phyloP scores from a whole-genome alignment of 2,329 filamentous ascomycete species.

The Colletotrichum sp. region DNA sequence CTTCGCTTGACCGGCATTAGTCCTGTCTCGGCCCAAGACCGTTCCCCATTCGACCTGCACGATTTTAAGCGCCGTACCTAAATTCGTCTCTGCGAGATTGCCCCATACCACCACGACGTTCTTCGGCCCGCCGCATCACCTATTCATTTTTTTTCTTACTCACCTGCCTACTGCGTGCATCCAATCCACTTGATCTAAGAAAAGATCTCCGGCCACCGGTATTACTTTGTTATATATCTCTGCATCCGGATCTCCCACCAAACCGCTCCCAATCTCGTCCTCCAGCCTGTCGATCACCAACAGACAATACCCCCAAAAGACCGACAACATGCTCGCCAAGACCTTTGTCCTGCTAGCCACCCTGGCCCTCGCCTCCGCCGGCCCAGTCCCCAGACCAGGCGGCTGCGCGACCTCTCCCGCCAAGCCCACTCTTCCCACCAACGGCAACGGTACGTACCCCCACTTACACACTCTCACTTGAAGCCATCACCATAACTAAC shows the following conservation, averaged over 20 bases:
- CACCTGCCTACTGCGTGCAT: not conserved
- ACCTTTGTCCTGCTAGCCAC: slow-evolving; percentile 36
- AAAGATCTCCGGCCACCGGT: slow-evolving; percentile 3
- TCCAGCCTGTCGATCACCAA: not conserved
- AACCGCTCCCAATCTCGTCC: not conserved
- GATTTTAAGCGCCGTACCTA: slow-evolving; percentile 21
- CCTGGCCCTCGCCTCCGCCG: slow-evolving; percentile 35
- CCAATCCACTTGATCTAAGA: slow-evolving; percentile 14
- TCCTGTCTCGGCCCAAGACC: slow-evolving; percentile 5
- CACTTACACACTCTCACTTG: slow-evolving; percentile 5
- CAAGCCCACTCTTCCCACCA: slow-evolving; percentile 43
- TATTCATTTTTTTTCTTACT: not conserved
- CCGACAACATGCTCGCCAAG: slow-evolving; percentile 29
- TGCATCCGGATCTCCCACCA: not conserved
- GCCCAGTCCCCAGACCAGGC: slow-evolving; percentile 25
- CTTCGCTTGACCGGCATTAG: slow-evolving; percentile 16
- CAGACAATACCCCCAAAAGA: not conserved
- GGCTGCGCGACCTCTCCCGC: slow-evolving; percentile 22
- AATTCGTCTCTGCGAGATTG: slow-evolving; percentile 6
- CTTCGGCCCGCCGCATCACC: slow-evolving; percentile 13
- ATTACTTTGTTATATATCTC: slow-evolving; percentile 11
- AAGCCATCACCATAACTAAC: slow-evolving; percentile 17
- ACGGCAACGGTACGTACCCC: slow-evolving; percentile 37
- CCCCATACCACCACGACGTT: not conserved
- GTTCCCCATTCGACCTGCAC: not conserved